Base-by-base conservation (phyloP, 495 filamentous ascomycete species). In the Penicillium cinerascens region DNA sequence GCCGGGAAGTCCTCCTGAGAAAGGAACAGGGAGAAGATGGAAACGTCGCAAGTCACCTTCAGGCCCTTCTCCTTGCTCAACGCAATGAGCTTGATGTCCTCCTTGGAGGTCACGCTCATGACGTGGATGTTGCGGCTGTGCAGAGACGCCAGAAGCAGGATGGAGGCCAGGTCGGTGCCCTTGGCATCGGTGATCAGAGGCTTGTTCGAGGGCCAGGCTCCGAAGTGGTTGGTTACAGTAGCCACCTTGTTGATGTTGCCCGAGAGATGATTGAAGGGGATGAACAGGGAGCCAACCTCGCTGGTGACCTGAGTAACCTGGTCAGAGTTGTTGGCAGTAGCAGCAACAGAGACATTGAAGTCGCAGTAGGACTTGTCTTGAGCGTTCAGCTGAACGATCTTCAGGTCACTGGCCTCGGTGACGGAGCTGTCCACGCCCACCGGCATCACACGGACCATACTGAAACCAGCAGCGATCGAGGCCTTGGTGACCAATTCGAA, bases 211-310 rank as follows among this genome's bases (percentile, higher is more conserved):
- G 89, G 89, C 89, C 89, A 93, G 18, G 83, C 79, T 46, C 82
- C 84, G 56, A 93, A 92, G 71, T 93, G 89, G 44, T 82, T 84
- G 52, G 87, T 87, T 42, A 92, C 86, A 4, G 87, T 83, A 16
- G 89, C 86, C 36, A 92, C 88, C 73, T 90, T 89, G 78, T 83
- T 91, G 68, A 93, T 91, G 64, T 91, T 92, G 55, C 86, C 87
- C 18, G 87, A 88, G 8, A 91, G 71, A 63, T 92, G 87, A 66
- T 93, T 90, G 81, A 92, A 93, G 0, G 89, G 89, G 44, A 93
- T 87, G 72, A 91, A 93, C 17, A 93, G 76, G 20, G 89, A 91
- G 6, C 89, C 89, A 49, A 93, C 87, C 49, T 92, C 87, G 35
- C 80, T 75, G 16, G 83, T 81, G 35, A 91, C 75, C 55, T 86